phyloP scores from a whole-genome alignment of 2,329 filamentous ascomycete species.

The Emericellopsis atlantica region DNA sequence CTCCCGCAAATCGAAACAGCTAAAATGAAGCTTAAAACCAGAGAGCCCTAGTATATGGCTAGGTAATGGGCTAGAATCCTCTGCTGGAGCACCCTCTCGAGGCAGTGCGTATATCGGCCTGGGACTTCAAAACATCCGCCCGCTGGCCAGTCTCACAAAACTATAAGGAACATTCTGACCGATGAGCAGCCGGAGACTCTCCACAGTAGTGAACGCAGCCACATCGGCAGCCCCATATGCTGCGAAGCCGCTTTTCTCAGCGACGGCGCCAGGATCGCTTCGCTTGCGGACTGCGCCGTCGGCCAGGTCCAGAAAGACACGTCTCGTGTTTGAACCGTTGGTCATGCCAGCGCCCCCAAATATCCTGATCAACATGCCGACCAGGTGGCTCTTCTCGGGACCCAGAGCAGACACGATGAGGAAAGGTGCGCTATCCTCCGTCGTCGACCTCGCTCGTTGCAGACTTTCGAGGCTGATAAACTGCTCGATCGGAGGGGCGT shows the following conservation, averaged over 20 bases:
- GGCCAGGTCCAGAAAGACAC: constrained; percentile 72
- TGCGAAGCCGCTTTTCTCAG: constrained; percentile 63
- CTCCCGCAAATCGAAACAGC: no score
- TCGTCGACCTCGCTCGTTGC: constrained; percentile 35
- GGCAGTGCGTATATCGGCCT: no score
- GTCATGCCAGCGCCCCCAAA: constrained; percentile 33
- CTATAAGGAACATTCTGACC: constrained; percentile 82
- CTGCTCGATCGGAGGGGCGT: constrained; percentile 58
- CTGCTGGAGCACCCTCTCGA: no score
- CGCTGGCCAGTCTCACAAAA: constrained; percentile 65
- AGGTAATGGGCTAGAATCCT: no score
- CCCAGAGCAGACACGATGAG: constrained; percentile 70
- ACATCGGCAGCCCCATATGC: constrained; percentile 71
- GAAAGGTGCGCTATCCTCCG: constrained; percentile 51
- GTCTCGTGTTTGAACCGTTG: constrained; percentile 30
- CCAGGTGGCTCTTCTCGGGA: constrained; percentile 65
- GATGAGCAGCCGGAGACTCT: constrained; percentile 64
- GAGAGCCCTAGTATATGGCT: no score
- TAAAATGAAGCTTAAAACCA: no score
- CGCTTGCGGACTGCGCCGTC: constrained; percentile 41
- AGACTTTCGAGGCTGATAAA: constrained; percentile 62
- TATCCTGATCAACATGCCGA: constrained; percentile 64
- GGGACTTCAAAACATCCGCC: constrained; percentile 28
- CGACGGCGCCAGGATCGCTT: constrained; percentile 55
- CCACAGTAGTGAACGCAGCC: constrained; percentile 72